phyloP scores from a whole-genome alignment of 176 grass and related monocot genomes.

The Aegilops umbellulata region DNA sequence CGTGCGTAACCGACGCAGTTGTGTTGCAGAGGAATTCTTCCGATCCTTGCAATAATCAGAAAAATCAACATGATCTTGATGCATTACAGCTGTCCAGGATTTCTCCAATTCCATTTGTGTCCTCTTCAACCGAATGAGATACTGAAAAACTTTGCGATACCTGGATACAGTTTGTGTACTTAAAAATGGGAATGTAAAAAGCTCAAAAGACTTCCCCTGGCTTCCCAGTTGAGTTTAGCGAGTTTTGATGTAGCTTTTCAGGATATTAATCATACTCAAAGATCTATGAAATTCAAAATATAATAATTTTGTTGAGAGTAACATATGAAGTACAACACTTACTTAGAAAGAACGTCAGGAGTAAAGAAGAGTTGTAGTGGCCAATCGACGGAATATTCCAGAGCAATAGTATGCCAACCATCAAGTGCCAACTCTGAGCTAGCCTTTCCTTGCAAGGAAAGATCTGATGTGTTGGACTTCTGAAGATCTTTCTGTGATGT shows the following conservation, averaged over 20 bases:
- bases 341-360: conserved; percentile 97
- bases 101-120: conserved; percentile 99
- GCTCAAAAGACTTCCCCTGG: background rate
- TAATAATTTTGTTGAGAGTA: conserved; percentile 1
- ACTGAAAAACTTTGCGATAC: conserved; percentile 97
- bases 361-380: conserved; percentile 96
- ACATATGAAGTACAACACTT: conserved; percentile 30
- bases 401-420: conserved; percentile 90
- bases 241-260: too few relatives aligned
- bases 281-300: background rate
- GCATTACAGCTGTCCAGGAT: conserved; percentile 97
- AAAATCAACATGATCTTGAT: conserved; percentile 98
- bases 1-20: conserved; percentile 50
- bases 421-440: conserved; percentile 72
- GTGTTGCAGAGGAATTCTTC: conserved; percentile 56
- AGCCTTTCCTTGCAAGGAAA: conserved; percentile 59
- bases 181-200: conserved; percentile 14
- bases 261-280: background rate
- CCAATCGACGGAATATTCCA: conserved; percentile 93
- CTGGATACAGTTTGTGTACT: conserved; percentile 41
- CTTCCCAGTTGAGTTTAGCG: too few relatives aligned
- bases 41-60: conserved; percentile 73
- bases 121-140: conserved; percentile 93
- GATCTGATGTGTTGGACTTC: conserved; percentile 48
- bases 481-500: conserved; percentile 60